Evolutionary conservation across 1,284 basidiomycete genomes (phyloP).

Genomic region (Microbotryum saponariae): DNA sequence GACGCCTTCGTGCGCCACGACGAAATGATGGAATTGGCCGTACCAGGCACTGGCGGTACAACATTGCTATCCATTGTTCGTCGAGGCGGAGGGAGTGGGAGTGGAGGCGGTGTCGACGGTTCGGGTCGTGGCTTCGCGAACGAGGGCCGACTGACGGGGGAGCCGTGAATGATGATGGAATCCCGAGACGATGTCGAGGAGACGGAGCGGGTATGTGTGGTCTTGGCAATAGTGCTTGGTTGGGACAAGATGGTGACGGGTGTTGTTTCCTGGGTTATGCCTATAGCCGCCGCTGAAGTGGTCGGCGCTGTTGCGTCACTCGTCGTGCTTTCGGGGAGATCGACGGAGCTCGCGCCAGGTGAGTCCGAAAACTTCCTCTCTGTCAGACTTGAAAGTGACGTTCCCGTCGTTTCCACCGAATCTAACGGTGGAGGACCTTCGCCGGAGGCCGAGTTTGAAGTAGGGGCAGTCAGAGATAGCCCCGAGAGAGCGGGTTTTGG

Average conservation of each 20-base stretch:
- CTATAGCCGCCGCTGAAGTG: too few species aligned
- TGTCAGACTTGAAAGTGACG: too few species aligned
- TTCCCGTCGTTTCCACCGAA: too few species aligned
- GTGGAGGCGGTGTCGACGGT: not conserved
- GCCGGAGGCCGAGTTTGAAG: not conserved
- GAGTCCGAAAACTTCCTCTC: too few species aligned
- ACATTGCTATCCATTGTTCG: constrained; percentile 5
- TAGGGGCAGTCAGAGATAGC: constrained; percentile 8
- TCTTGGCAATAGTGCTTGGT: too few species aligned
- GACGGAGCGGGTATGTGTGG: too few species aligned
- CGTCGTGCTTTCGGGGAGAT: too few species aligned
- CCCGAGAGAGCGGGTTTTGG: not conserved
- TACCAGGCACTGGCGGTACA: not conserved
- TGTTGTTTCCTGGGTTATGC: too few species aligned
- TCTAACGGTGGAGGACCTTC: not conserved
- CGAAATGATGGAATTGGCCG: constrained; percentile 39
- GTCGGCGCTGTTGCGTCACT: too few species aligned
- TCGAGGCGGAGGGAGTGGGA: constrained; percentile 15
- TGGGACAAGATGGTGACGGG: too few species aligned
- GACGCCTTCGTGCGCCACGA: constrained; percentile 53
- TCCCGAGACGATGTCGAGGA: too few species aligned
- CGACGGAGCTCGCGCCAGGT: too few species aligned
- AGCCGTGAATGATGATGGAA: not conserved
- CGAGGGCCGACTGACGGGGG: constrained; percentile 1
- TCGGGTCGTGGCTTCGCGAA: constrained; percentile 9